These are phyloP conservation scores for Stylosanthes scabra DNA, from an alignment of 331 rosid genomes.

Conservation along the genomic window DNA sequence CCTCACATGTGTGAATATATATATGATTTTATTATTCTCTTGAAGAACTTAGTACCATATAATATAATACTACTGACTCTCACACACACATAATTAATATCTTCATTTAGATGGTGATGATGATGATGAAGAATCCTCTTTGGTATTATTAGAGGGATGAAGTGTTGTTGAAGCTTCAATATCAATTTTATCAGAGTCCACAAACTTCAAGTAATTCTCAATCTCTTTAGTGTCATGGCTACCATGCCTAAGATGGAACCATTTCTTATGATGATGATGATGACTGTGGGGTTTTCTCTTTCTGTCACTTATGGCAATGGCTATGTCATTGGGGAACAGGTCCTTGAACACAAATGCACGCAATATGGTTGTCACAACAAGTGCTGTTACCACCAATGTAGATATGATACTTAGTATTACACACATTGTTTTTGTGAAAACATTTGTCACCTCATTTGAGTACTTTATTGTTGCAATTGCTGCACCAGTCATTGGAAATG, in stretches of 20 bases:
- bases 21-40: slow-evolving; percentile 1
- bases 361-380: slow-evolving; percentile 59
- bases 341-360: slow-evolving; percentile 77
- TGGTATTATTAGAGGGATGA: slow-evolving; percentile 18
- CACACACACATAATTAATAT: neutral
- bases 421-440: slow-evolving; percentile 58
- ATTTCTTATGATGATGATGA: slow-evolving; percentile 34
- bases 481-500: slow-evolving; percentile 97
- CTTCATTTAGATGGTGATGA: slow-evolving; percentile 1
- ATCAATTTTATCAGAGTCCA: slow-evolving; percentile 42
- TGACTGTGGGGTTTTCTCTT: slow-evolving; percentile 44
- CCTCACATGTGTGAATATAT: slow-evolving; percentile 60
- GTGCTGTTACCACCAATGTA: slow-evolving; percentile 55
- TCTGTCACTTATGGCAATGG: slow-evolving; percentile 85
- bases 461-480: slow-evolving; percentile 83
- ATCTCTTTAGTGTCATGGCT: slow-evolving; percentile 62
- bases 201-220: slow-evolving; percentile 70
- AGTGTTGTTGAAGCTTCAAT: slow-evolving; percentile 49
- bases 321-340: slow-evolving; percentile 91
- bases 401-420: slow-evolving; percentile 54
- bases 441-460: slow-evolving; percentile 65
- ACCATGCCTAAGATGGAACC: slow-evolving; percentile 62
- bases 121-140: slow-evolving; percentile 1
- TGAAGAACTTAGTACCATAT: neutral
- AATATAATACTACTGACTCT: neutral